phyloP scores from a whole-genome alignment of 495 filamentous ascomycete genomes.

The Trichoderma reesei region DNA sequence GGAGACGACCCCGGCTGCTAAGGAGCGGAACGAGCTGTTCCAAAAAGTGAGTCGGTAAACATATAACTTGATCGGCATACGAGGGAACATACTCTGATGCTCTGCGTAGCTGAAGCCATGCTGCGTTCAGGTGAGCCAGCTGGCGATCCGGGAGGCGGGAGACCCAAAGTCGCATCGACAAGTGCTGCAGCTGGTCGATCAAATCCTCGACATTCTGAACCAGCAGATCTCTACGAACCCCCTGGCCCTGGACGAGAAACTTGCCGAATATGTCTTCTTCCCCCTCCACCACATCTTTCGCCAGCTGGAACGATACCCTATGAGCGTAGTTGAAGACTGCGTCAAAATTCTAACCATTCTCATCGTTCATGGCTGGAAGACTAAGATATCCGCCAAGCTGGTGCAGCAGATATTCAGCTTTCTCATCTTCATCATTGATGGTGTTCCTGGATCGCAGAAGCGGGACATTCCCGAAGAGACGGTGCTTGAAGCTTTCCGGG shows the following conservation, averaged over 20 bases:
- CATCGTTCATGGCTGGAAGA: conserved; percentile 67
- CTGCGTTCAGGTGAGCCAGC: conserved; percentile 70
- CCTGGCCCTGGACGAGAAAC: conserved; percentile 58
- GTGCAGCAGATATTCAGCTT: conserved; percentile 79
- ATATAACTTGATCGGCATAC: neutral
- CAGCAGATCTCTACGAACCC: conserved; percentile 40
- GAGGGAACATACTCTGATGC: too few species aligned
- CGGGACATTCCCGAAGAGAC: conserved; percentile 58
- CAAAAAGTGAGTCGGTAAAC: conserved; percentile 23
- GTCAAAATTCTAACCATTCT: conserved; percentile 64
- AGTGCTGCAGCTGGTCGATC: conserved; percentile 42
- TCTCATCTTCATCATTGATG: conserved; percentile 68
- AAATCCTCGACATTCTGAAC: conserved; percentile 43
- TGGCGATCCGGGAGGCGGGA: conserved; percentile 51
- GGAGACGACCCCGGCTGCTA: neutral
- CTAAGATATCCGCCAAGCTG: conserved; percentile 53
- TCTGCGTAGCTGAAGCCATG: conserved; percentile 56
- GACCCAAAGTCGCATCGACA: conserved; percentile 44
- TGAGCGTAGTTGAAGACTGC: conserved; percentile 62
- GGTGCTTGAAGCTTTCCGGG: conserved; percentile 39
- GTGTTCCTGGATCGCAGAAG: conserved; percentile 44
- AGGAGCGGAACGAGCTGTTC: conserved; percentile 31
- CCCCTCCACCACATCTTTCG: conserved; percentile 82
- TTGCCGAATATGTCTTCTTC: conserved; percentile 93
- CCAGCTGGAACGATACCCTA: conserved; percentile 58